These are phyloP conservation scores for Monosporascus ibericus DNA, from an alignment of 2,329 filamentous ascomycete species.

Conservation along the genomic window DNA sequence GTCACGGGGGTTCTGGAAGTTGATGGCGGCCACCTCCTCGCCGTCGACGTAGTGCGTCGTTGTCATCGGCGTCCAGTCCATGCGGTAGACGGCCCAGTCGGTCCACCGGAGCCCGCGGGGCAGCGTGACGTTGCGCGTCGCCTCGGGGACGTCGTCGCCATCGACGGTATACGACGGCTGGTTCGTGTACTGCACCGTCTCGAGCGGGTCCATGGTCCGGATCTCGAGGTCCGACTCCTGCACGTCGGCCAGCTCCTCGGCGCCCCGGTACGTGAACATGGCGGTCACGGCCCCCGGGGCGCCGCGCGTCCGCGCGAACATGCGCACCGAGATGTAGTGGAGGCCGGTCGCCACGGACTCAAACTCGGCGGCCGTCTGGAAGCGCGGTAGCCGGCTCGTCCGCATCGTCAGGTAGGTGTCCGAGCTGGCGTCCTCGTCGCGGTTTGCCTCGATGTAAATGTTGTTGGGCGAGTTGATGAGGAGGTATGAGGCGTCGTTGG, in stretches of 20 bases:
- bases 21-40: slow-evolving; percentile 41
- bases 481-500: slow-evolving; percentile 20
- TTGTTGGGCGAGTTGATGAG: slow-evolving; percentile 35
- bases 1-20: slow-evolving; percentile 48
- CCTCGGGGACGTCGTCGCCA: slow-evolving; percentile 35
- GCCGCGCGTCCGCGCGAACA: slow-evolving; percentile 44
- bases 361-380: slow-evolving; percentile 45
- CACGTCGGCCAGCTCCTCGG: slow-evolving; percentile 29
- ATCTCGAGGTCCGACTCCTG: slow-evolving; percentile 51
- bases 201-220: slow-evolving; percentile 36
- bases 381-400: slow-evolving; percentile 35
- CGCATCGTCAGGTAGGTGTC: slow-evolving; percentile 41
- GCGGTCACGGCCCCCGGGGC: slow-evolving; percentile 42
- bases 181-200: slow-evolving; percentile 52
- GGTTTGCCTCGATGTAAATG: slow-evolving; percentile 37
- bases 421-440: slow-evolving; percentile 20
- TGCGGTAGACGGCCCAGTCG: slow-evolving; percentile 51
- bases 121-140: slow-evolving; percentile 39
- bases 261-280: slow-evolving; percentile 45
- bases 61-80: slow-evolving; percentile 52
- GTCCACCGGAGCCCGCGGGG: slow-evolving; percentile 37
- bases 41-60: slow-evolving; percentile 54
- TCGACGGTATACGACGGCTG: slow-evolving; percentile 44
- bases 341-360: slow-evolving; percentile 29
- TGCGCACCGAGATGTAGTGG: slow-evolving; percentile 37